Evolutionary conservation across 2,329 filamentous ascomycete genomes (phyloP).

Genomic region (Coccinonectria pachysandricola): DNA sequence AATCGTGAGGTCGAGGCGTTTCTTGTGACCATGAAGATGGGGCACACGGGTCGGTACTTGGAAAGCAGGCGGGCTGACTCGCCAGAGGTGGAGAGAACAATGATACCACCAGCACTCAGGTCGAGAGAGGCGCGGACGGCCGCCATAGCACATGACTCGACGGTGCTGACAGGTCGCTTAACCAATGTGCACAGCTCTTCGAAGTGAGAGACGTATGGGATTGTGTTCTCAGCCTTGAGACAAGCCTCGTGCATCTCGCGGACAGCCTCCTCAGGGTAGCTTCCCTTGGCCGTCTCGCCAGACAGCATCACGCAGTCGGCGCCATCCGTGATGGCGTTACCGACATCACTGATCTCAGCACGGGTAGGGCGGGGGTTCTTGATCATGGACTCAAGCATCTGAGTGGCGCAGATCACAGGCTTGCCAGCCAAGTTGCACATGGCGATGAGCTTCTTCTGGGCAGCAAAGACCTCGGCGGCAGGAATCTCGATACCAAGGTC

Average conservation of each 20-base stretch:
- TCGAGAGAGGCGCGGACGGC: conserved; percentile 92
- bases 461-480: conserved; percentile 95
- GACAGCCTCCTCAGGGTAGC: conserved; percentile 85
- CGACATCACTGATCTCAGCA: conserved; percentile 96
- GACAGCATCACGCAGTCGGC: conserved; percentile 99
- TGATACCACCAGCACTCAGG: conserved; percentile 90
- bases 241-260: conserved; percentile 98
- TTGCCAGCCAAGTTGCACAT: conserved; percentile 99
- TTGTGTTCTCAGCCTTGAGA: conserved; percentile 91
- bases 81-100: conserved; percentile 92
- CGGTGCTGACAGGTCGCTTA: conserved; percentile 73
- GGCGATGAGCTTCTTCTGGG: conserved; percentile 99
- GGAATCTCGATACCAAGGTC: conserved; percentile 95
- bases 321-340: conserved; percentile 94
- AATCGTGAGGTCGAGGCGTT: conserved; percentile 77
- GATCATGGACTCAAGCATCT: conserved; percentile 99
- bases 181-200: conserved; percentile 84
- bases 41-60: conserved; percentile 98
- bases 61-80: conserved; percentile 89
- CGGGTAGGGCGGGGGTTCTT: conserved; percentile 98
- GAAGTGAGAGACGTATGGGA: conserved; percentile 93
- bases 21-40: conserved; percentile 98
- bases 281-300: conserved; percentile 96
- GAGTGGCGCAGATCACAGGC: conserved; percentile 96
- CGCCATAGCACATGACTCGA: conserved; percentile 94